Percentiles rank a stretch among this genome's conserved stretches.
Evolutionary conservation across 208 protist species (phyloP).

Genomic region (Leishmania major): DNA sequence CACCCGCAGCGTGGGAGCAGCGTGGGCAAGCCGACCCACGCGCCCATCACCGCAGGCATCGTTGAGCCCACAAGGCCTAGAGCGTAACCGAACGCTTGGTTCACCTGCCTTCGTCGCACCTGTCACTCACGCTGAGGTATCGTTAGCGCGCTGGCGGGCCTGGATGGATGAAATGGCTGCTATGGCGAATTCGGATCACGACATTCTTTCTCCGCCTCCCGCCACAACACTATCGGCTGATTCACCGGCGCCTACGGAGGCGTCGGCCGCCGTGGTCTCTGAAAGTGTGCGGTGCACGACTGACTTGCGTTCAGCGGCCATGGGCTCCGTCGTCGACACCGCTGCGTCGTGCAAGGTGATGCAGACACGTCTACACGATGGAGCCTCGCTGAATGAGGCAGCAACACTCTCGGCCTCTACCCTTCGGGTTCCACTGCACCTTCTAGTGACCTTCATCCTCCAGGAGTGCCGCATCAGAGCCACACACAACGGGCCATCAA

Average conservation of each 20-base stretch:
- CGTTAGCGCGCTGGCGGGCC: neutral
- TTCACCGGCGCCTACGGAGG: neutral
- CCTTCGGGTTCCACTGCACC: slow-evolving; percentile 19
- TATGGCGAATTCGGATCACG: too few species aligned
- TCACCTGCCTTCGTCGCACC: neutral
- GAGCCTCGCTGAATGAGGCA: neutral
- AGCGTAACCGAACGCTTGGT: neutral
- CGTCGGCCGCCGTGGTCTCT: neutral
- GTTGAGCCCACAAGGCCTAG: neutral
- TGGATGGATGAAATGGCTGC: neutral
- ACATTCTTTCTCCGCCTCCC: neutral
- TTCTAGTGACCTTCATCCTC: slow-evolving; percentile 25
- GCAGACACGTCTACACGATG: neutral
- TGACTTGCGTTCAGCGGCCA: neutral
- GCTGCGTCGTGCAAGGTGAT: neutral
- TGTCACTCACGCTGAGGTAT: neutral
- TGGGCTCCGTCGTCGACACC: neutral
- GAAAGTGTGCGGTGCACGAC: neutral
- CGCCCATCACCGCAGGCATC: neutral
- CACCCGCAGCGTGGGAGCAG: neutral
- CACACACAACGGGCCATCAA: neutral
- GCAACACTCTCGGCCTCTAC: neutral
- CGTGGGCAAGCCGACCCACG: neutral
- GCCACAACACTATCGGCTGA: neutral
- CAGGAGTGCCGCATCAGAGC: slow-evolving; percentile 18